These are phyloP conservation scores for Cichorium intybus DNA, from an alignment of 140 eudicot species.

Conservation along the genomic window DNA sequence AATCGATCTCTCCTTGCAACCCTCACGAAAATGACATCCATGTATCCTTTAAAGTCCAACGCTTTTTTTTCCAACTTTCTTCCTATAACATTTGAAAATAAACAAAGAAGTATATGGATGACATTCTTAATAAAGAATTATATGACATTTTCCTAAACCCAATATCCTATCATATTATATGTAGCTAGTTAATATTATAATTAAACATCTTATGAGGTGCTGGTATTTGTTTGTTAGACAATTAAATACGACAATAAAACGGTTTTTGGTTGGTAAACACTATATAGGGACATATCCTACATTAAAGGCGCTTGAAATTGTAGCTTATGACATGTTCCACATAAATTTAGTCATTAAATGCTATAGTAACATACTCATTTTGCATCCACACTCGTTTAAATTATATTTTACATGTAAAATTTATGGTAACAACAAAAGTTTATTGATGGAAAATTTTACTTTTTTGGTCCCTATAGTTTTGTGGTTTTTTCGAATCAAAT, in stretches of 20 bases:
- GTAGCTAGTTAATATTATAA: not conserved
- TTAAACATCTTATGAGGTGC: not conserved
- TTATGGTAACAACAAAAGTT: no score
- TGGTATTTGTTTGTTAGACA: not conserved
- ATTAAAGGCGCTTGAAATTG: slow-evolving; percentile 18
- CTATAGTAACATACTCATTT: not conserved
- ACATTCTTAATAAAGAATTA: not conserved
- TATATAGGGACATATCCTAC: not conserved
- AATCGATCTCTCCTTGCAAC: not conserved
- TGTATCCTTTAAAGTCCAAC: not conserved
- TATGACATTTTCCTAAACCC: not conserved
- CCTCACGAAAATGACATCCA: not conserved
- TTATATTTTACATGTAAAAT: no score
- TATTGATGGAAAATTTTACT: no score
- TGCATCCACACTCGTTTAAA: not conserved
- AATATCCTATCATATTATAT: not conserved
- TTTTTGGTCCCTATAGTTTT: no score
- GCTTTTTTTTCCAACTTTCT: not conserved
- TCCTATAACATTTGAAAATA: not conserved
- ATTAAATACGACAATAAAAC: not conserved
- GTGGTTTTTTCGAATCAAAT: no score
- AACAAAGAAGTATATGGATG: not conserved
- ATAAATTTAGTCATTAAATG: slow-evolving; percentile 8
- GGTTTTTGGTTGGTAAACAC: not conserved
- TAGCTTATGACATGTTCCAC: not conserved